These are phyloP conservation scores for Otatea glauca DNA, from an alignment of 176 grass and related monocot species.

Conservation along the genomic window DNA sequence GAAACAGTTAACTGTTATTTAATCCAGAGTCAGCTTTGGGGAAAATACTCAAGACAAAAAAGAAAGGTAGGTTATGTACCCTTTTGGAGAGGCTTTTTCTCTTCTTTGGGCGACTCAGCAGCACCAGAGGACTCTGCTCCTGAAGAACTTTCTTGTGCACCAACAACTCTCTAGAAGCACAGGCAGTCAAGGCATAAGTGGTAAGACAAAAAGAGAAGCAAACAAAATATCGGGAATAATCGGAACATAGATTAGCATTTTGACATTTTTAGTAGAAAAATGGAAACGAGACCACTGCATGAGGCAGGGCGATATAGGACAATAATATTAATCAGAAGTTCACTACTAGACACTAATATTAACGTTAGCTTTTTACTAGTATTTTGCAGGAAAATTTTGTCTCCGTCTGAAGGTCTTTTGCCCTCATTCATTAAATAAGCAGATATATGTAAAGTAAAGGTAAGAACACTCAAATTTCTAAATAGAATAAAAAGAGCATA, in stretches of 20 bases:
- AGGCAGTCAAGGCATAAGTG: conserved; percentile 29
- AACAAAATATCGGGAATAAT: conserved; percentile 9
- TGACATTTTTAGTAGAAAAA: conserved; percentile 7
- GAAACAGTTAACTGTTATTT: not conserved
- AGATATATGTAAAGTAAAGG: conserved; percentile 4
- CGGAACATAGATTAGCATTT: not conserved
- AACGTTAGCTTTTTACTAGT: conserved; percentile 21
- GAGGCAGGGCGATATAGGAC: conserved; percentile 7
- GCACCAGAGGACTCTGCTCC: conserved; percentile 45
- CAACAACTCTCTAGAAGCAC: conserved; percentile 61
- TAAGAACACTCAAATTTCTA: conserved; percentile 7
- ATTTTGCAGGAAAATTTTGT: not conserved
- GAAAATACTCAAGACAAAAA: conserved; percentile 9
- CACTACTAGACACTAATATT: not conserved
- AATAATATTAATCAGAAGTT: conserved; percentile 10
- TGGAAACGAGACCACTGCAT: conserved; percentile 18
- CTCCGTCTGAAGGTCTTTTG: not conserved
- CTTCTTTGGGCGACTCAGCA: conserved; percentile 45
- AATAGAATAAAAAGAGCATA: conserved; percentile 4
- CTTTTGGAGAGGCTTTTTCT: conserved; percentile 68
- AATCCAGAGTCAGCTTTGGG: conserved; percentile 15
- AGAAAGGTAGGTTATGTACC: conserved; percentile 44
- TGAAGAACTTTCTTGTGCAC: conserved; percentile 49
- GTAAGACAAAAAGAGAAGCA: conserved; percentile 40
- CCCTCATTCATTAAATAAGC: conserved; percentile 23